Percentiles rank a stretch among this genome's conserved stretches.
These are phyloP conservation scores for Calonectria hawksworthii DNA, from an alignment of 2,329 filamentous ascomycete species.

Conservation along the genomic window DNA sequence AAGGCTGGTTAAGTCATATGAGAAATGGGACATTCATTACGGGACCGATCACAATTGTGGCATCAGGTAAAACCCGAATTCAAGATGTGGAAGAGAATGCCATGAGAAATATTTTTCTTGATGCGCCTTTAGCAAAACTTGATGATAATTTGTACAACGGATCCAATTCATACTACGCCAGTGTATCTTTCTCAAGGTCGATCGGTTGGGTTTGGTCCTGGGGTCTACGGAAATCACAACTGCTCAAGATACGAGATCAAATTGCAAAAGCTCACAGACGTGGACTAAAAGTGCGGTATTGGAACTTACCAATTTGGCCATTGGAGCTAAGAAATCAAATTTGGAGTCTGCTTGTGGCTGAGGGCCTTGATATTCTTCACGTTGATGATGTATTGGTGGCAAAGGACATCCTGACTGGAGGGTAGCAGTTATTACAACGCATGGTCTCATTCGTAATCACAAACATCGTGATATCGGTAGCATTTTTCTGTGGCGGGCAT, in stretches of 20 bases:
- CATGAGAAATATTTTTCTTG: slow-evolving; percentile 73
- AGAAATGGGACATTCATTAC: slow-evolving; percentile 63
- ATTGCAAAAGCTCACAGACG: slow-evolving; percentile 64
- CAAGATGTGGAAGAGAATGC: slow-evolving; percentile 35
- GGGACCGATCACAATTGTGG: slow-evolving; percentile 77
- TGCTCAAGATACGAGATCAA: slow-evolving; percentile 59
- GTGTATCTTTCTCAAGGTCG: slow-evolving; percentile 65
- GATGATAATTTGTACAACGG: slow-evolving; percentile 56
- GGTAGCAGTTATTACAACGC: background rate
- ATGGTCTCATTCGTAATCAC: background rate
- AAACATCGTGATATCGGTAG: background rate
- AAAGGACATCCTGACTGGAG: slow-evolving; percentile 29
- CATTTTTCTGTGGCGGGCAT: background rate
- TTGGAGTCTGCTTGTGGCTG: slow-evolving; percentile 68
- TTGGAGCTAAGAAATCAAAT: slow-evolving; percentile 65
- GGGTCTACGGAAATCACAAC: slow-evolving; percentile 60
- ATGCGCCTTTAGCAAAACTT: slow-evolving; percentile 70
- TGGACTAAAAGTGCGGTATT: slow-evolving; percentile 71
- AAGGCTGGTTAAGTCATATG: slow-evolving; percentile 69
- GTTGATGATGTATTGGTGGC: slow-evolving; percentile 69
- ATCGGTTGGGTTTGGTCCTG: slow-evolving; percentile 66
- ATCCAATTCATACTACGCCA: slow-evolving; percentile 77
- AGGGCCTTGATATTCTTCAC: slow-evolving; percentile 73
- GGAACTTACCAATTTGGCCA: slow-evolving; percentile 72
- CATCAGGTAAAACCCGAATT: slow-evolving; percentile 65